phyloP scores from a whole-genome alignment of 495 filamentous ascomycete species.

The Lasiosphaeria ovina region DNA sequence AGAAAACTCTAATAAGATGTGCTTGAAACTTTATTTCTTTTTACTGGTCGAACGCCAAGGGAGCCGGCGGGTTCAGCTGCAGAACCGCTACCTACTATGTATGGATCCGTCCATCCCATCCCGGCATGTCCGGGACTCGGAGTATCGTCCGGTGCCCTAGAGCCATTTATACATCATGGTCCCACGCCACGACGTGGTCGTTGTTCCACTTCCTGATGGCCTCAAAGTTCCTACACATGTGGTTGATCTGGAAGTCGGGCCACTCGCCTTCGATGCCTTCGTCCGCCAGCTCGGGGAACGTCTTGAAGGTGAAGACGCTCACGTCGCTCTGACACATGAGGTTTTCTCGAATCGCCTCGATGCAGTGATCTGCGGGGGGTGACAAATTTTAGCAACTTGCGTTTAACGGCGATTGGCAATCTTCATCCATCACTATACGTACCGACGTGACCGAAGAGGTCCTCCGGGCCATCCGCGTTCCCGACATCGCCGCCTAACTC shows the following conservation, averaged over 20 bases:
- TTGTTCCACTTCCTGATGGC: slow-evolving; percentile 47
- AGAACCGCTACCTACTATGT: no score
- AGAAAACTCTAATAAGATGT: no score
- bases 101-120: no score
- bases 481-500: slow-evolving; percentile 40
- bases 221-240: slow-evolving; percentile 52
- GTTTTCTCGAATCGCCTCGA: slow-evolving; percentile 50
- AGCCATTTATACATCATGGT: slow-evolving; percentile 21
- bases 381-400: slow-evolving; percentile 1
- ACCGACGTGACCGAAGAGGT: slow-evolving; percentile 33
- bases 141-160: no score
- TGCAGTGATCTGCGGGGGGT: slow-evolving; percentile 42
- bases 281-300: slow-evolving; percentile 31
- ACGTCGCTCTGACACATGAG: slow-evolving; percentile 52
- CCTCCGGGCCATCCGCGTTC: slow-evolving; percentile 21
- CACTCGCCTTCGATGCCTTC: slow-evolving; percentile 40
- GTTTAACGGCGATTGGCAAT: no score
- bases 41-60: no score
- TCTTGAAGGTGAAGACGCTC: slow-evolving; percentile 51
- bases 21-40: no score
- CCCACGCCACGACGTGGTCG: slow-evolving; percentile 47
- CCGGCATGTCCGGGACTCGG: no score
- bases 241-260: slow-evolving; percentile 49
- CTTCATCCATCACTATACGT: background rate
- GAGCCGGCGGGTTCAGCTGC: no score